Conservation (phyloP, 2,329 filamentous ascomycete species). For the Botrytis paeoniae region DNA sequence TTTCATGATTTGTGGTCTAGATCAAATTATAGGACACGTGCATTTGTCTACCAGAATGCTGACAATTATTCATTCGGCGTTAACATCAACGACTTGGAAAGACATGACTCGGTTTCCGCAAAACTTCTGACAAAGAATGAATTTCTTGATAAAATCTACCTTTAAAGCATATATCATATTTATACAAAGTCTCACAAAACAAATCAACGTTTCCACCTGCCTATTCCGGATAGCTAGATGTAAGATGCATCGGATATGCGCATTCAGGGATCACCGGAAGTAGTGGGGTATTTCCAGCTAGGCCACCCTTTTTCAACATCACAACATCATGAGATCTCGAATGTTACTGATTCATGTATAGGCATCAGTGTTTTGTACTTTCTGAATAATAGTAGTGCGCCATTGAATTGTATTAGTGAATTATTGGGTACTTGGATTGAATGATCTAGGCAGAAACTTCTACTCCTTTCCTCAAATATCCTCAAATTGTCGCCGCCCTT, state of each 20-base stretch:
- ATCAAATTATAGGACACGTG: not conserved
- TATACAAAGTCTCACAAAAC: not conserved
- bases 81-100: not conserved
- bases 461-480: not conserved
- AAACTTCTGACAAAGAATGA: no score
- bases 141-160: not conserved
- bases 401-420: not conserved
- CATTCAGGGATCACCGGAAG: not conserved
- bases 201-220: not conserved
- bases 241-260: not conserved
- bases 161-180: no score
- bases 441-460: not conserved
- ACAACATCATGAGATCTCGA: not conserved
- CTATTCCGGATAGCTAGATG: not conserved
- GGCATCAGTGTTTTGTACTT: not conserved
- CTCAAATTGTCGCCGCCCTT: not conserved
- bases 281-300: not conserved
- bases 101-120: not conserved
- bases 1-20: not conserved
- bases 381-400: not conserved
- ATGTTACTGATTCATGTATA: not conserved
- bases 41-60: not conserved
- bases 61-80: not conserved
- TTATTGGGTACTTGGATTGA: fast-evolving
- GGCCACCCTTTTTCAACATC: not conserved